phyloP scores from a whole-genome alignment of 176 grass and related monocot species.

The Dactylis glomerata region DNA sequence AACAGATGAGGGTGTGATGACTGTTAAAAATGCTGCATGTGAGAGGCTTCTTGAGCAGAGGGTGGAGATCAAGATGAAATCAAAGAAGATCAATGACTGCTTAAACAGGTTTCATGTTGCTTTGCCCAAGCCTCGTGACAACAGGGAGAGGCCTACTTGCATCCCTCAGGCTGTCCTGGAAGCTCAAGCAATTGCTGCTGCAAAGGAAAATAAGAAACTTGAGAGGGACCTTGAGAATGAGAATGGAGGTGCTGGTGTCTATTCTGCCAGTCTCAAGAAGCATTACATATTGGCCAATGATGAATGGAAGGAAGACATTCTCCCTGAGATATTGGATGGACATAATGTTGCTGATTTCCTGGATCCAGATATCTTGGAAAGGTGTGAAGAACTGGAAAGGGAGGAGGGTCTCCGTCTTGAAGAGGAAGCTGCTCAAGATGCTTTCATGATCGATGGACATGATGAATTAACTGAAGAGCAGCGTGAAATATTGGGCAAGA shows the following conservation, averaged over 20 bases:
- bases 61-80: slow-evolving; percentile 65
- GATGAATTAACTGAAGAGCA: slow-evolving; percentile 58
- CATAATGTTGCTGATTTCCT: slow-evolving; percentile 79
- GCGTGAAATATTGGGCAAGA: slow-evolving; percentile 45
- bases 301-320: slow-evolving; percentile 73
- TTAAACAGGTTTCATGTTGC: slow-evolving; percentile 80
- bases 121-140: slow-evolving; percentile 75
- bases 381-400: slow-evolving; percentile 69
- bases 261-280: slow-evolving; percentile 77
- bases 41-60: slow-evolving; percentile 60
- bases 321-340: slow-evolving; percentile 69
- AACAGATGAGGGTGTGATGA: slow-evolving; percentile 73
- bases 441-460: slow-evolving; percentile 63
- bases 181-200: slow-evolving; percentile 36
- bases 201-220: slow-evolving; percentile 65
- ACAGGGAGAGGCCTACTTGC: slow-evolving; percentile 52
- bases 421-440: slow-evolving; percentile 45
- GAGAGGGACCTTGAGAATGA: slow-evolving; percentile 64
- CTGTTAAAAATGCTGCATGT: slow-evolving; percentile 64
- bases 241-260: slow-evolving; percentile 86
- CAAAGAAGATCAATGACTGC: slow-evolving; percentile 62
- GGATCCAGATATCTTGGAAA: slow-evolving; percentile 69
- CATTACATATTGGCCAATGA: slow-evolving; percentile 64
- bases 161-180: slow-evolving; percentile 46
- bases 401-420: slow-evolving; percentile 73